Base-by-base conservation (phyloP, 805 yeast species). In the Middelhovenomyces tepae region DNA sequence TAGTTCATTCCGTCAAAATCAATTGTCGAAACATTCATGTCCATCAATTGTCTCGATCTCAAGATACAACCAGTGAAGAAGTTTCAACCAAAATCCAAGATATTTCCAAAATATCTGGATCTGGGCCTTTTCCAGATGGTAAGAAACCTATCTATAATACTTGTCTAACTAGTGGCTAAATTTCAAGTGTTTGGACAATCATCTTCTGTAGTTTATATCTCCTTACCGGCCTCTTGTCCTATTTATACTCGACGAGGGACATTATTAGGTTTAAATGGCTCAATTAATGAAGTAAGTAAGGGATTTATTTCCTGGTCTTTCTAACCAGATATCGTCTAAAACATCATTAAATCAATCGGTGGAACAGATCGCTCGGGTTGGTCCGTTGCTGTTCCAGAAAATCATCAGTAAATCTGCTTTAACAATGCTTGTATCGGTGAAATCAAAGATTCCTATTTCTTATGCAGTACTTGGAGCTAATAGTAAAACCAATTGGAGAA, bases 201-300 rank as follows among this genome's bases (percentile, higher is more conserved):
- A 3, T 53, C 60, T n/a, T 49, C 64, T 20, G 37, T 69, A 34
- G 50, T 68, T 28, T 59, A 58, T 30, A 58, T 67, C 10, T 50
- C 59, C 10, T 37, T 68, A 27, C 73, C 73, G 3, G 61, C 67
- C 6, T 53, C 64, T 3, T 51, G 67, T 3, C 42, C 47, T n/a
- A 44, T 67, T 18, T 60, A 48, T 32, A 56, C 65, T 15, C 50
- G 68, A 23, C 54, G 62, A 23, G 71, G 71, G 15, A 45, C 63
- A 1, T 45, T 68, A 25, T 53, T 68, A 13, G 69, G 66, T 1
- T 53, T 67, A 19, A 64, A 66, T 45, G 73, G 73, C 1, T 56
- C 60, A 31, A 36, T 47, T 16, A 47, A 44, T 5, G 45, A 50
- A 26, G 46, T 48, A 31, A 16, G 47, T 32, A 16, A 9, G 11